These are phyloP conservation scores for Chimonanthus praecox DNA, from an alignment of 164 flowering plant genomes.

Conservation along the genomic window DNA sequence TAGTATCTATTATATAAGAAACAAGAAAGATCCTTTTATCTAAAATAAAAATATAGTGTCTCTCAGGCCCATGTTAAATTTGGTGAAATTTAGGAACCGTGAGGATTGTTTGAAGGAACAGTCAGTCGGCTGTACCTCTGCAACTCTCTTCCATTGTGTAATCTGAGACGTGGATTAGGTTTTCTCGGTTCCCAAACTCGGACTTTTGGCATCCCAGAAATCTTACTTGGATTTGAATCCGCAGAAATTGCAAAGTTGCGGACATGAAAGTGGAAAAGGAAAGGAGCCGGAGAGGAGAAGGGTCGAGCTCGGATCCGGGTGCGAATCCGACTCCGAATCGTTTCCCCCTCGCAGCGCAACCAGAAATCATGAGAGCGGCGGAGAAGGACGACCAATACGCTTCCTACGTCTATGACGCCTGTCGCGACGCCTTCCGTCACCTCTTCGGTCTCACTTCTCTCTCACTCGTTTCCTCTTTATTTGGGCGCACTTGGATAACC, in stretches of 20 bases:
- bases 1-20: too few species aligned
- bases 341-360: conserved; percentile 92
- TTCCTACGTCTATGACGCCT: conserved; percentile 82
- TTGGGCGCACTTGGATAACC: neutral
- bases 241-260: neutral
- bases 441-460: conserved; percentile 52
- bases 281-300: neutral
- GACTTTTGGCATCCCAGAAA: too few species aligned
- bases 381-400: conserved; percentile 99
- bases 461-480: neutral
- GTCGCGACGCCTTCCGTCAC: conserved; percentile 93
- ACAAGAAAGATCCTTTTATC: too few species aligned
- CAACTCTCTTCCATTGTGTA: too few species aligned
- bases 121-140: too few species aligned
- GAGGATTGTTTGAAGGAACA: too few species aligned
- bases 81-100: too few species aligned
- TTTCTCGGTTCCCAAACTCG: too few species aligned
- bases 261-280: conserved; percentile 7
- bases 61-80: too few species aligned
- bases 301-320: conserved; percentile 8
- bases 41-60: too few species aligned
- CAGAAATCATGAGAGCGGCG: conserved; percentile 97
- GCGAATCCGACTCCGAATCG: conserved; percentile 22
- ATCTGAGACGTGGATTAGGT: too few species aligned
- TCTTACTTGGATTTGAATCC: neutral